Base-by-base conservation (phyloP, 164 flowering plant species). In the Stephania yunnanensis region DNA sequence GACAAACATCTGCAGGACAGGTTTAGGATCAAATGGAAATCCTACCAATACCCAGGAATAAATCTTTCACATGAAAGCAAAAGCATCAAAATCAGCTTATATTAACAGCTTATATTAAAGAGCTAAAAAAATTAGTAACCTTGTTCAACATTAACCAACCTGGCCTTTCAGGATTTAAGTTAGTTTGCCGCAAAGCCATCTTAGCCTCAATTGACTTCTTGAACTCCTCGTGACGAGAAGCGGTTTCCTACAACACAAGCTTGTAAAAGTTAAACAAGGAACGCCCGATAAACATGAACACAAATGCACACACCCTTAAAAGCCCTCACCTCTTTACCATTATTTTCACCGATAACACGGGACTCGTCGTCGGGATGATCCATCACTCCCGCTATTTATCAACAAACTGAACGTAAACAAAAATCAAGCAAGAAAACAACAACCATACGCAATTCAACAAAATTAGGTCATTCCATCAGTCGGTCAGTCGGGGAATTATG, bases 131-230 rank as follows among this genome's bases (percentile, higher is more conserved):
- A n/a, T 46, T 15, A 71, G 11, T 71, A 71, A 5, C 31, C 22
- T 1, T 45, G 31, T 66, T 48, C 50, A 11, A 15, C 17, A 46
- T 55, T 19, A 64, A 82, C 89, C 70, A 50, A 90, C 97, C 99
- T 72, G 99, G 98, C 74, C 98, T 87, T 73, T 92, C 98, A 68
- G 98, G 99, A 71, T 87, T 93, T 85, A 91, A 75, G 77, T 95
- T 95, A 83, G 83, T 87, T 73, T 84, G 92, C 15, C 96, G 92
- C 68, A 95, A 87, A 80, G 88, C 87, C 83, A 95, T 80, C 75
- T 93, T 93, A 22, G 92, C 91, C 75, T 91, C 98, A 72, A 92
- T 73, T 46, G 96, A 89, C 69, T 91, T 95, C 81, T 89, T 95
- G 65, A 89, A 83, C 81, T 95, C 98, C 81, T 91, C 97, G 20